A percentile compares a stretch with the other conserved stretches of the same genome.
These are phyloP conservation scores for Fraxinus greggii DNA, from an alignment of 305 asterid genomes.

Conservation along the genomic window DNA sequence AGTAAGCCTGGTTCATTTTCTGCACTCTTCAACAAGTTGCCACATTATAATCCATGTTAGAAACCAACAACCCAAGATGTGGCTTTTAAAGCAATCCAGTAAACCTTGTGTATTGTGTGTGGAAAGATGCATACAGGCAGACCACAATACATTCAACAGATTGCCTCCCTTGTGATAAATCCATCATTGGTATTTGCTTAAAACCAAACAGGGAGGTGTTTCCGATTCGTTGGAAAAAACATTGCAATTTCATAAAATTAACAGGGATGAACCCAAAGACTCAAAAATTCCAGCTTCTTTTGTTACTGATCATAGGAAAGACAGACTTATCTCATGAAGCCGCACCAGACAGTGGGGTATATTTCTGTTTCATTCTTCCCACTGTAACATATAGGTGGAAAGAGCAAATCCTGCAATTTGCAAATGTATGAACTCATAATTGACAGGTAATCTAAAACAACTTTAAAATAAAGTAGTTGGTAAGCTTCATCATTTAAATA, in stretches of 20 bases:
- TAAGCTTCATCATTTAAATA: background rate
- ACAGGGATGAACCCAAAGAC: slow-evolving; percentile 29
- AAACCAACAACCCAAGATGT: background rate
- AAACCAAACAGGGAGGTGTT: background rate
- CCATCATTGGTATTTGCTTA: background rate
- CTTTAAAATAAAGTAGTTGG: background rate
- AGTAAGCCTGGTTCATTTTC: background rate
- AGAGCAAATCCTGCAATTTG: slow-evolving; percentile 35
- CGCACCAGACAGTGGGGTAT: slow-evolving; percentile 19
- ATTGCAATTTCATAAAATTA: slow-evolving; percentile 26
- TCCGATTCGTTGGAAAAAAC: background rate
- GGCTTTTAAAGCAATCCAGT: background rate
- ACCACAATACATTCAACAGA: background rate
- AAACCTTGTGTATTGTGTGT: background rate
- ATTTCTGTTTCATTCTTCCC: slow-evolving; percentile 24
- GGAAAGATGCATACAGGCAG: background rate
- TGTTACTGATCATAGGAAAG: slow-evolving; percentile 23
- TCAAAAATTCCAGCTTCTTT: slow-evolving; percentile 21
- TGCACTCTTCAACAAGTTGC: background rate
- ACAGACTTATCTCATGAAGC: slow-evolving; percentile 20
- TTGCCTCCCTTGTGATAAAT: background rate
- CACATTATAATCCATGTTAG: background rate
- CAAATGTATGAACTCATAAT: slow-evolving; percentile 17
- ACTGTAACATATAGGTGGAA: slow-evolving; percentile 24
- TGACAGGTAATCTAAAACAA: background rate